Percentiles rank a stretch among this genome's conserved stretches.
Evolutionary conservation across 2,329 filamentous ascomycete genomes (phyloP).

Genomic region (Monilinia polystroma): DNA sequence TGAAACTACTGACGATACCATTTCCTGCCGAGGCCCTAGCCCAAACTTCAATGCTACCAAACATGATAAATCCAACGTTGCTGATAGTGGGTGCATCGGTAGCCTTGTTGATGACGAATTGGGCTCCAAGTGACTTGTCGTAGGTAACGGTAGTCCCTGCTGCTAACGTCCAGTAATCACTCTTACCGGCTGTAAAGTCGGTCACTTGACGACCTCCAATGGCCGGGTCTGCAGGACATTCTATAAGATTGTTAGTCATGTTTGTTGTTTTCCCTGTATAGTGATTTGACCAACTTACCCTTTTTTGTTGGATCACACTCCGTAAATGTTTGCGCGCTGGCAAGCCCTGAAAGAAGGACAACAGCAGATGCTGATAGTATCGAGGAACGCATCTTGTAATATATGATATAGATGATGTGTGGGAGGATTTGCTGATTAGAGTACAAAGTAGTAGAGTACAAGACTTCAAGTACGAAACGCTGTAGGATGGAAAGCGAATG

Average conservation of each 20-base stretch:
- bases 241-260: constrained; percentile 31
- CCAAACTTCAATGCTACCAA: constrained; percentile 50
- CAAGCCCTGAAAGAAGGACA: constrained; percentile 23
- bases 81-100: constrained; percentile 49
- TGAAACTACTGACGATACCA: constrained; percentile 52
- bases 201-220: constrained; percentile 43
- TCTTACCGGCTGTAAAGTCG: constrained; percentile 46
- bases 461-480: constrained; percentile 18
- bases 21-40: constrained; percentile 48
- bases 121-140: constrained; percentile 45
- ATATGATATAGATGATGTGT: background rate
- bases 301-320: constrained; percentile 22
- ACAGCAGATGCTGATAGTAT: constrained; percentile 28
- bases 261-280: background rate
- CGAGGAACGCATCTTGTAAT: constrained; percentile 32
- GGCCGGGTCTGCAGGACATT: constrained; percentile 46
- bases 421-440: background rate
- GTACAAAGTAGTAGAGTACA: background rate
- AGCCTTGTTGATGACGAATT: constrained; percentile 50
- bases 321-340: constrained; percentile 25
- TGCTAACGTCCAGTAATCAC: constrained; percentile 56
- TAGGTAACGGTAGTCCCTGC: constrained; percentile 46
- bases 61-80: constrained; percentile 52
- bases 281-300: constrained; percentile 14
- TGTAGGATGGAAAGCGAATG: constrained; percentile 4